Evolutionary conservation across 2,329 filamentous ascomycete genomes (phyloP), one percentile per base, ranked within the genome.

Genomic region (Lasiodiplodia sp.): DNA sequence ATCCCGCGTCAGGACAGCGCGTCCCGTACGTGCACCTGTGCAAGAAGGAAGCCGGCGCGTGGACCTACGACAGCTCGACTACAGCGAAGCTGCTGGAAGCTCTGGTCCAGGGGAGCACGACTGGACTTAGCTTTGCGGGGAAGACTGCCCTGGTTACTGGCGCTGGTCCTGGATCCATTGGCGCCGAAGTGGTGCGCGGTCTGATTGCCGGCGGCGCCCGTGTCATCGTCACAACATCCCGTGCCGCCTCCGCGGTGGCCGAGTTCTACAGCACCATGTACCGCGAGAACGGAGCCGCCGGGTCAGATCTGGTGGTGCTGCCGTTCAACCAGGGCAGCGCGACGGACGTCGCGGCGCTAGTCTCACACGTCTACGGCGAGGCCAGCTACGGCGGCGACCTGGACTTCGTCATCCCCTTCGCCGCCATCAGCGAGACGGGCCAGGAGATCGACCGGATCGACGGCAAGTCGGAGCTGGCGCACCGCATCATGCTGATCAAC

Each of bases 381-480:
- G 49, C 16, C 23, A 21, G 51, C 16, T 21, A 57, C 16, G 75
- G 74, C 12, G 70, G 77, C 0, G 76, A 73, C 6, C 73, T 73
- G 66, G 79, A 82, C 69, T 66, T 83, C 5, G 69, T 83, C 6
- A 70, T 83, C 4, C 82, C 82, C 2, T 83, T 84, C 65, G 82
- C 82, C 0, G 82, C 82, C 0, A 74, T 82, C 14, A 70, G 77
- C 1, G 80, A 83, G 68, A 71, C 72, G 3, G 78, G 79, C 2
- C 74, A 74, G 0, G 77, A 78, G 25, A 72, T 82, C 1, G 79
- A 81, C 28, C 70, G 70, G 4, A 71, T 83, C 37, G 79, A 78
- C 53, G 71, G 71, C 2, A 74, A 72, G 62, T 78, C 77, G 0
- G 80, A 82, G 64, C 71, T 82, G 3, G 80, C 79, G 0, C 80